Percentiles rank a stretch among this genome's conserved stretches.
Evolutionary conservation across 2,329 filamentous ascomycete genomes (phyloP).

Genomic region (Passalora sequoiae): DNA sequence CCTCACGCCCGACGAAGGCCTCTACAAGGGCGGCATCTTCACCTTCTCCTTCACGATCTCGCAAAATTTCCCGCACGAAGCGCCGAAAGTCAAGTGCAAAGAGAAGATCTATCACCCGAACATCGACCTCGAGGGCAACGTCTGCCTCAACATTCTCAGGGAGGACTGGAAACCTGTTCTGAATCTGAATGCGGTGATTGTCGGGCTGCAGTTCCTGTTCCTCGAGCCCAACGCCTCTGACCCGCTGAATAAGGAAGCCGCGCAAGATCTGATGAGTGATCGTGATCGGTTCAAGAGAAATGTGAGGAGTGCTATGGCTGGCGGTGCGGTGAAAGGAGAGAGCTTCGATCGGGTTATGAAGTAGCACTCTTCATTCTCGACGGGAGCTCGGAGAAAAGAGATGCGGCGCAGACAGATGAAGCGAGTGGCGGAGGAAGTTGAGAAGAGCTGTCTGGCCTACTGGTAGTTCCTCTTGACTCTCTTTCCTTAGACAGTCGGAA

Average conservation of each 20-base stretch:
- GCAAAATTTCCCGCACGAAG: constrained; percentile 93
- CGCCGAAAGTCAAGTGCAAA: constrained; percentile 92
- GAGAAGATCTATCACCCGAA: constrained; percentile 99
- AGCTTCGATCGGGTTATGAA: constrained; percentile 74
- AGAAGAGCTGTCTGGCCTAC: too few relatives aligned
- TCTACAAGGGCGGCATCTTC: constrained; percentile 85
- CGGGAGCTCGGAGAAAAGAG: background rate
- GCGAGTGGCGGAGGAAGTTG: too few relatives aligned
- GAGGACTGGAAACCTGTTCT: constrained; percentile 99
- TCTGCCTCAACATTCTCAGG: constrained; percentile 92
- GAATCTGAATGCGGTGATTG: constrained; percentile 93
- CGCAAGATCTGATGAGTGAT: constrained; percentile 81
- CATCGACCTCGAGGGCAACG: constrained; percentile 95
- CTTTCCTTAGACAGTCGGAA: too few relatives aligned
- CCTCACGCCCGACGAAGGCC: constrained; percentile 78
- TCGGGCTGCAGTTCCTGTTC: constrained; percentile 93
- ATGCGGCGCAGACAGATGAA: too few relatives aligned
- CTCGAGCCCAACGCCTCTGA: constrained; percentile 95
- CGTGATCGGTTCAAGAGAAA: constrained; percentile 88
- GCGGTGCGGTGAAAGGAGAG: constrained; percentile 67
- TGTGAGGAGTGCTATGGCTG: constrained; percentile 76
- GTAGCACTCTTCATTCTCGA: too few relatives aligned
- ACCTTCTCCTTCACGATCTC: constrained; percentile 88
- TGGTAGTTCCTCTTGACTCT: too few relatives aligned
- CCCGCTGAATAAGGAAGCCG: constrained; percentile 96